Evolutionary conservation across 192 early-diverging fungal species (phyloP).

Genomic region (Geosiphon pyriformis): DNA sequence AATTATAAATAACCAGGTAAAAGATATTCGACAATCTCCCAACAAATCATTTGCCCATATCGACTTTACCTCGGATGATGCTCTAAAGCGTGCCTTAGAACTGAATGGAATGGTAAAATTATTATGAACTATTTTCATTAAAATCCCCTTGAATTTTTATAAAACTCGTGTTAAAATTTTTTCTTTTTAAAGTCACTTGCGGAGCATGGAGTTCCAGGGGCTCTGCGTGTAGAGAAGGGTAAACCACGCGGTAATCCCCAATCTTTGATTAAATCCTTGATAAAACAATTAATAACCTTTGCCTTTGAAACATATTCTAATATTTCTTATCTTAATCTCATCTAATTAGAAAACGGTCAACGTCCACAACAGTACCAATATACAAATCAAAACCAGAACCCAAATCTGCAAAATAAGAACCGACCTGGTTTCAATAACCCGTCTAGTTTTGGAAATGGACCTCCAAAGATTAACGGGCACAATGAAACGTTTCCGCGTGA

Average conservation of each 20-base stretch:
- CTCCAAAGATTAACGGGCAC: background rate
- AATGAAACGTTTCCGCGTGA: background rate
- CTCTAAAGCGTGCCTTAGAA: background rate
- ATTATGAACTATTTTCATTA: background rate
- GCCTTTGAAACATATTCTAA: background rate
- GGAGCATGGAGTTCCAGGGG: background rate
- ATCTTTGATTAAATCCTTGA: no score
- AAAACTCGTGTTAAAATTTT: background rate
- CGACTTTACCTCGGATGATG: background rate
- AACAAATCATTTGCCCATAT: conserved; percentile 13
- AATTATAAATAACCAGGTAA: background rate
- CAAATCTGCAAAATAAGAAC: background rate
- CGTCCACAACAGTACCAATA: background rate
- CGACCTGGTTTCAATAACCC: background rate
- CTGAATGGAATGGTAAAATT: background rate
- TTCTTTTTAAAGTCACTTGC: background rate
- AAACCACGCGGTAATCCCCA: conserved; percentile 1
- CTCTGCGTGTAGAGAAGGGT: background rate
- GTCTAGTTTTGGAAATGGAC: no score
- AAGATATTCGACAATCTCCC: background rate
- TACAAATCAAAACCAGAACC: background rate
- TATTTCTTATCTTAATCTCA: background rate
- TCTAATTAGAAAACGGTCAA: background rate
- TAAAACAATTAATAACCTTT: background rate
- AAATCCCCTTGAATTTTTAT: background rate